Base-by-base conservation (phyloP, 352 stramenopile species). In the Pythium rishiriense region DNA sequence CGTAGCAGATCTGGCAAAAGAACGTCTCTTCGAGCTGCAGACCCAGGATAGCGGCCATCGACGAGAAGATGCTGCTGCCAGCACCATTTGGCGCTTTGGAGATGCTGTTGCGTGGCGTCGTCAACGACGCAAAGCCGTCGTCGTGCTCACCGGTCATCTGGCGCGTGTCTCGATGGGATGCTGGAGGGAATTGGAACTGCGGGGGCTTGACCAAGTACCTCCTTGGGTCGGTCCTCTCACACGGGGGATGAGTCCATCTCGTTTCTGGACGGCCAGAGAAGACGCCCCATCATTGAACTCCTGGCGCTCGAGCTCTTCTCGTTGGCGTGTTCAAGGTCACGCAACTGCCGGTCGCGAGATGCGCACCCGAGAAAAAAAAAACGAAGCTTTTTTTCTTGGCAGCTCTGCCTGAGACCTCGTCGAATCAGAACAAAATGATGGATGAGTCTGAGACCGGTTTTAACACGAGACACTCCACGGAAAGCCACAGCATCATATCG, bases 1-100 rank as follows among this genome's bases (percentile, higher is more conserved):
- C 79, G 33, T 77, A 85, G 72, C 83, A 92, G 57, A 92, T 92
- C 63, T 90, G 83, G 52, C 83, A 92, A 60, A 87, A 69, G 46
- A 85, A 86, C 17, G 83, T 86, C 59, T 88, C 75, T 26, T 88
- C 78, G 69, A 88, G 85, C 12, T 76, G 83, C 19, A 87, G 64
- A 0, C 80, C 79, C 19, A 91, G 54, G 46, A 84, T 78, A 28
- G 70, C 80, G 4, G 69, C 78, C 53, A 88, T 69, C 0, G 79
- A 88, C 5, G 78, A 61, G 26, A 91, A 49, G 35, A 64, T 22
- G 24, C 39, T 21, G 4, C 17, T 22, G 17, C 21, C 2, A 8
- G 35, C 35, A 14, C 6, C 35, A 41, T 15, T 35, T 10, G 10
- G 31, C 31, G 31, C 29, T 10, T 37, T 26, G 7, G 47, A 41